Base-by-base conservation (phyloP, 1,139 yeast species). In the Suhomyces anneliseae region DNA sequence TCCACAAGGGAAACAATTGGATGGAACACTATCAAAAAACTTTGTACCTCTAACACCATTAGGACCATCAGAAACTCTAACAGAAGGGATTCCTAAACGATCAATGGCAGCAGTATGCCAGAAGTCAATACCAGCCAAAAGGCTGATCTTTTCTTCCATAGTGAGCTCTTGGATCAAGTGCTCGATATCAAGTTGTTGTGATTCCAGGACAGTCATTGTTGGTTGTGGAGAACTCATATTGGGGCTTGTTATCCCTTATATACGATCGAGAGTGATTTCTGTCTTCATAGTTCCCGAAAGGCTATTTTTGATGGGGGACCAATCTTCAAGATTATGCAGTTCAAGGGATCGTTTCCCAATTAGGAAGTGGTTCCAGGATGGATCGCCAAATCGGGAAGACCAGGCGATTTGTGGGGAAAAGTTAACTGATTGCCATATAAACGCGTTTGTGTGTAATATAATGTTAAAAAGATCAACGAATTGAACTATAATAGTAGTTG, bases 91-190 rank as follows among this genome's bases (percentile, higher is more conserved):
- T 31, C 65, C 64, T 43, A 78, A 64, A 47, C 84, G 64, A 42
- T 72, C 75, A 33, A 82, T 62, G 6, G 78, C 69, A 27, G 64
- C 67, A 0, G 87, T 81, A 56, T 79, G 83, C 86, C 86, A 82
- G 59, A 69, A 70, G 59, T 80, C 82, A 47, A 65, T 64, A 36
- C 82, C 83, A 8, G 82, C 72, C 40, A 78, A 59, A 39, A 81
- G 68, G 11, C 71, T 60, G 57, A 76, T 63, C 58, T 81, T 81
- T 57, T 81, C 83, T 34, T 68, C 65, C 12, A 69, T 52, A 9
- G 81, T 75, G 50, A 81, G 65, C 57, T 79, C 68, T 7, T 57
- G 48, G 35, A 81, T 57, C 7, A 74, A 54, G 24, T 66, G 54
- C 44, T 81, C 84, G 49, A 79, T 68, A 57, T 81, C 76, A 43